Percentiles rank a stretch among this genome's conserved stretches.
These are phyloP conservation scores for Sporobolomyces pararoseus DNA, from an alignment of 768 basidiomycete species.

Conservation along the genomic window DNA sequence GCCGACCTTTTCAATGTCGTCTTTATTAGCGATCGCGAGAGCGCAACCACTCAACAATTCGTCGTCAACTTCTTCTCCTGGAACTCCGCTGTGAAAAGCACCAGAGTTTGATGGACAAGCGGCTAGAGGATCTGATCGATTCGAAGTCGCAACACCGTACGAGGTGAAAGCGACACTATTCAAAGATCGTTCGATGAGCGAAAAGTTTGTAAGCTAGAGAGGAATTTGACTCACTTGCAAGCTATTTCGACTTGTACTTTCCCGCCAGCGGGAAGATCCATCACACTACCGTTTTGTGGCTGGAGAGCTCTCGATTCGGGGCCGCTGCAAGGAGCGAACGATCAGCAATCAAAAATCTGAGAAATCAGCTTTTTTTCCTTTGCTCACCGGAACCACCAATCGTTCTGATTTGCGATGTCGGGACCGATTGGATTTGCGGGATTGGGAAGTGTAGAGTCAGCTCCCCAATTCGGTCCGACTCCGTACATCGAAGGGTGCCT, in stretches of 20 bases:
- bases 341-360: background rate
- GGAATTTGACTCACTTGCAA: constrained; percentile 32
- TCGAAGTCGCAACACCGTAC: constrained; percentile 35
- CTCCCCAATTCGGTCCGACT: constrained; percentile 12
- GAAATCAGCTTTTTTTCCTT: background rate
- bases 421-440: constrained; percentile 29
- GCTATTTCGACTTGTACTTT: constrained; percentile 44
- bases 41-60: constrained; percentile 44
- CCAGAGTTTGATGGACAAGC: constrained; percentile 45
- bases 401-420: background rate
- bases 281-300: constrained; percentile 29
- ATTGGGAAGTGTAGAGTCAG: background rate
- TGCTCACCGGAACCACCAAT: constrained; percentile 41
- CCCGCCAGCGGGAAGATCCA: constrained; percentile 41
- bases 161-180: constrained; percentile 35
- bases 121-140: background rate
- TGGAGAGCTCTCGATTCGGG: constrained; percentile 8
- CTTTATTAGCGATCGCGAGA: constrained; percentile 43
- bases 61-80: constrained; percentile 19
- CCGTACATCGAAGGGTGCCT: constrained; percentile 37
- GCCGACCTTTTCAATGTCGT: constrained; percentile 27
- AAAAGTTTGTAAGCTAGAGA: background rate
- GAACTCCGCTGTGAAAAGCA: constrained; percentile 44
- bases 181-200: background rate
- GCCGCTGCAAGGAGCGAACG: background rate